Conservation (phyloP, 2,329 filamentous ascomycete species). For the Neodidymelliopsis sp. region DNA sequence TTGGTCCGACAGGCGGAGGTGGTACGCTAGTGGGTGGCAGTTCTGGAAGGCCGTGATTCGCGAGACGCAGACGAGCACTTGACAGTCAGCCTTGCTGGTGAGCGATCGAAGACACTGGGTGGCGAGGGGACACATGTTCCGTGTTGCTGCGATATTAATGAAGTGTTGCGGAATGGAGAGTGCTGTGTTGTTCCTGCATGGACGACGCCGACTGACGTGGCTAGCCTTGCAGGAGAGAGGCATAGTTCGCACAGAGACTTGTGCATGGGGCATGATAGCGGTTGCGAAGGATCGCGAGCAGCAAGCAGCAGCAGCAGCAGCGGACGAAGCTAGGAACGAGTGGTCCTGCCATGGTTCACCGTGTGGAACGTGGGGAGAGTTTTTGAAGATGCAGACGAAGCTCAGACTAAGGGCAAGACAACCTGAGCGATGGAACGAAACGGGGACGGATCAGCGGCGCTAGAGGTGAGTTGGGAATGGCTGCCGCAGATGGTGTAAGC, state of each 20-base stretch:
- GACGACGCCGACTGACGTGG: constrained; percentile 45
- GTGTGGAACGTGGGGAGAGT: constrained; percentile 21
- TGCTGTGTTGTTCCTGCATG: constrained; percentile 50
- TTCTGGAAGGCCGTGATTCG: constrained; percentile 38
- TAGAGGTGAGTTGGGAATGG: constrained; percentile 5
- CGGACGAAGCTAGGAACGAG: constrained; percentile 24
- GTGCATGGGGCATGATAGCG: constrained; percentile 22
- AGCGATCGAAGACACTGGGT: constrained; percentile 24
- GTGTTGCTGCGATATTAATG: constrained; percentile 41
- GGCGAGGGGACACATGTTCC: constrained; percentile 39
- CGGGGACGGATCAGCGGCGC: constrained; percentile 23
- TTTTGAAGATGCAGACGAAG: constrained; percentile 16
- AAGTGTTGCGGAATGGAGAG: constrained; percentile 30
- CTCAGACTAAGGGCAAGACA: constrained; percentile 15
- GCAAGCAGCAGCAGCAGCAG: too few species aligned
- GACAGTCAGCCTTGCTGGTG: constrained; percentile 32
- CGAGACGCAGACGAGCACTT: constrained; percentile 9
- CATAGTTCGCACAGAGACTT: constrained; percentile 20
- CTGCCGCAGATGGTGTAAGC: constrained; percentile 10
- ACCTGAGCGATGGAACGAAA: constrained; percentile 1
- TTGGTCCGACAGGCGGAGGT: constrained; percentile 32
- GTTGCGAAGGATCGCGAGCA: constrained; percentile 17
- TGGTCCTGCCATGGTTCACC: constrained; percentile 30
- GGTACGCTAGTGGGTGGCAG: constrained; percentile 30
- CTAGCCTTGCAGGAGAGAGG: constrained; percentile 30